Evolutionary conservation across 139 green algal genomes (phyloP), one percentile per base, ranked within the genome.

Genomic region (Pleodorina starrii): DNA sequence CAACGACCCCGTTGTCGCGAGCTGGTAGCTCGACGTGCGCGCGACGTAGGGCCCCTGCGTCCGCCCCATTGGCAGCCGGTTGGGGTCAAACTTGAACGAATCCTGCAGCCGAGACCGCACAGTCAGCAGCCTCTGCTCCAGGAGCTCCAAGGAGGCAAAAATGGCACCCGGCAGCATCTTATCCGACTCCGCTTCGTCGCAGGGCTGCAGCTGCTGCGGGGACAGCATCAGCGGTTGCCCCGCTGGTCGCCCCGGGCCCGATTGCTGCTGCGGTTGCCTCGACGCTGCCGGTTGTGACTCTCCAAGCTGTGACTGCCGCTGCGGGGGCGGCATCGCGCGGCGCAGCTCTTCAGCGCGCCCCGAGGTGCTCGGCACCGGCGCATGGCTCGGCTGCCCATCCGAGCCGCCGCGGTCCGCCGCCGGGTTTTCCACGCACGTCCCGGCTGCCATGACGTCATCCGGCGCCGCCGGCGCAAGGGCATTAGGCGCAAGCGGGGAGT

Each of bases 81-180:
- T 38, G 23, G 17, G 32, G 59, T 92, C 89, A 1, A 94, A 59
- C 36, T 87, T 84, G 66, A 86, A 94, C 0, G 83, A 69, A 12
- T 85, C 71, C 9, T 85, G 66, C 29, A 94, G 75, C 23, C 81
- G 66, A 0, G 71, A 60, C 12, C 86, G 83, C n/a, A 88, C 80
- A 10, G 43, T 42, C 0, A 42, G 23, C 5, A 94, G 80, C 71
- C 92, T 85, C 76, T 85, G 66, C 78, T 94, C 90, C 25, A 94
- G 84, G 3, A 91, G 79, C 40, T 94, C 90, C 25, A 94, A 60
- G 4, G 77, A 72, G 59, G 54, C 76, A 63, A 89, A 92, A 3
- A 94, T 50, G 23, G 73, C 50, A 5, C 69, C 88, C 5, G 91
- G 60, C 16, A 89, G 71, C 1, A 73, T 17, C 23, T 66, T 77